Conservation (phyloP, 192 early-diverging fungal genomes). For the Entomortierella parvispora region DNA sequence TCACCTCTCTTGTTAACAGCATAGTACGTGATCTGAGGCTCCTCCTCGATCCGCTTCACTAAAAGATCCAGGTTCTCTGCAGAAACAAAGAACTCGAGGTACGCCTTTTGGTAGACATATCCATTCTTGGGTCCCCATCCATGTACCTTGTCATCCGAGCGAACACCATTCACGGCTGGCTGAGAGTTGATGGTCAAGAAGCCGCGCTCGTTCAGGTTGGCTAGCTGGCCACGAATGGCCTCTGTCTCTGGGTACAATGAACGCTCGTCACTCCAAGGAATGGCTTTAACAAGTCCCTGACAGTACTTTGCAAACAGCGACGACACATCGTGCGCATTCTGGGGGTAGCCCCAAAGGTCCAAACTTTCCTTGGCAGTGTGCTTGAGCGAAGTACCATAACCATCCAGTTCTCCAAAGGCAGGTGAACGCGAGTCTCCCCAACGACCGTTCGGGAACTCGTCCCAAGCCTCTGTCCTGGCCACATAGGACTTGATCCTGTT, state of each 20-base stretch:
- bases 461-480: slow-evolving; percentile 83
- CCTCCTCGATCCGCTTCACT: slow-evolving; percentile 70
- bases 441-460: slow-evolving; percentile 98
- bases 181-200: slow-evolving; percentile 96
- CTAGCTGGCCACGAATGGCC: slow-evolving; percentile 74
- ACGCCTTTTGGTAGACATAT: slow-evolving; percentile 98
- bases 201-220: slow-evolving; percentile 76
- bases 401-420: slow-evolving; percentile 71
- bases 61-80: slow-evolving; percentile 74
- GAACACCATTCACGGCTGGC: slow-evolving; percentile 92
- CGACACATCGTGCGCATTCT: slow-evolving; percentile 71
- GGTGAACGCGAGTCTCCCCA: slow-evolving; percentile 98
- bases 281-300: slow-evolving; percentile 74
- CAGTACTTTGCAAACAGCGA: slow-evolving; percentile 87
- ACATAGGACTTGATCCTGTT: slow-evolving; percentile 95
- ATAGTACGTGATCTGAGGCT: slow-evolving; percentile 88
- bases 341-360: slow-evolving; percentile 84
- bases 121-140: slow-evolving; percentile 99
- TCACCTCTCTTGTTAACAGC: slow-evolving; percentile 90
- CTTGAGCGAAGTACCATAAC: slow-evolving; percentile 79
- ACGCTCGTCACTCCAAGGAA: slow-evolving; percentile 93
- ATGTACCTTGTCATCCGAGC: slow-evolving; percentile 74
- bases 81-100: slow-evolving; percentile 94
- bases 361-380: slow-evolving; percentile 73
- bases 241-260: slow-evolving; percentile 75